Conservation (phyloP, 208 protist species). For the Crithidia bombi region DNA sequence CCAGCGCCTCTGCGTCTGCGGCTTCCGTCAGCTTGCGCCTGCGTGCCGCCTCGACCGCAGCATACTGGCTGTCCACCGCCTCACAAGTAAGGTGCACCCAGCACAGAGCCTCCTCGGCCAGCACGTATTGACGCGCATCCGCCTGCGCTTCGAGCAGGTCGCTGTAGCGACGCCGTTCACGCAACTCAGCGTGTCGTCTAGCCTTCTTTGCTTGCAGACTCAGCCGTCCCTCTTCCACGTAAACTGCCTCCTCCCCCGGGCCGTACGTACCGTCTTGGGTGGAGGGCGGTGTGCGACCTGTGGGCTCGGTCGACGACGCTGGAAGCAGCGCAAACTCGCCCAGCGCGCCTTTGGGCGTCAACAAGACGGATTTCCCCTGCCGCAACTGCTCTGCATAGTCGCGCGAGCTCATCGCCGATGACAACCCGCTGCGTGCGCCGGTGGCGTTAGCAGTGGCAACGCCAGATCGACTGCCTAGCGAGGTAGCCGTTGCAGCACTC, state of each 20-base stretch:
- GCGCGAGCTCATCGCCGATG: constrained; percentile 11
- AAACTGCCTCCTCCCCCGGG: constrained; percentile 26
- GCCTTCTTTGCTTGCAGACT: constrained; percentile 39
- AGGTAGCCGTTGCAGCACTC: neutral
- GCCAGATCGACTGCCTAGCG: neutral
- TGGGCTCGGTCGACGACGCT: no score
- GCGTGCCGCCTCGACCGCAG: constrained; percentile 24
- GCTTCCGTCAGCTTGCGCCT: constrained; percentile 26
- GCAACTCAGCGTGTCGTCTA: constrained; percentile 28
- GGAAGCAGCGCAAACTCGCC: constrained; percentile 10
- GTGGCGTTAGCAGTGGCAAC: neutral
- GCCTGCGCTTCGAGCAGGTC: constrained; percentile 36
- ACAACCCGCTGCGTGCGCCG: neutral
- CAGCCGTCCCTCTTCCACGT: constrained; percentile 42
- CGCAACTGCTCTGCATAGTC: constrained; percentile 18
- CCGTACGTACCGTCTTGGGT: constrained; percentile 27
- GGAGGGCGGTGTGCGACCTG: neutral
- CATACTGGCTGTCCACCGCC: constrained; percentile 43
- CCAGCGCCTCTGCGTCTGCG: neutral
- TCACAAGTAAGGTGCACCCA: constrained; percentile 46
- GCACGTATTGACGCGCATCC: constrained; percentile 39
- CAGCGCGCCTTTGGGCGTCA: neutral
- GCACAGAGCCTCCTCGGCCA: constrained; percentile 40
- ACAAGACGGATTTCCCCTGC: neutral
- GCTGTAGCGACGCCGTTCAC: constrained; percentile 11